A percentile compares a stretch with the other conserved stretches of the same genome.
Conservation (phyloP, 352 stramenopile genomes). For the Pythium rishiriense region DNA sequence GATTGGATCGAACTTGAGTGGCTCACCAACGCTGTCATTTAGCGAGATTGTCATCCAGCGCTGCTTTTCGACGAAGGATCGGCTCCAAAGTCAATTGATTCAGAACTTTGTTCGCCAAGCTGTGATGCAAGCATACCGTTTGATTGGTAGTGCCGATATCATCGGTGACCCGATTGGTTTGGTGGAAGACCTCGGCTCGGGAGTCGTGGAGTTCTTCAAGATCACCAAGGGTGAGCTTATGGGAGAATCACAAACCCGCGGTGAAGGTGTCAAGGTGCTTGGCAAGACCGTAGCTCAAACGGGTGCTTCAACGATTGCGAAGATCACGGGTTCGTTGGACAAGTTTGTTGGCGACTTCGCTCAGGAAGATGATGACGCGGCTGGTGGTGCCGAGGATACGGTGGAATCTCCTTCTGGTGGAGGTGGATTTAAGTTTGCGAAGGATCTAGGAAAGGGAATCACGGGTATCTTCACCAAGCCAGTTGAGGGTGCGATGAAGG, state of each 20-base stretch:
- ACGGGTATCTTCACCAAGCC: conserved; percentile 87
- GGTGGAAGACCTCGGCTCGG: conserved; percentile 84
- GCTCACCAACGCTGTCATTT: conserved; percentile 81
- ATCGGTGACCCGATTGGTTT: conserved; percentile 87
- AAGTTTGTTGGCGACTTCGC: conserved; percentile 83
- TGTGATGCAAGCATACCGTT: conserved; percentile 81
- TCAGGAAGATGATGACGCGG: conserved; percentile 40
- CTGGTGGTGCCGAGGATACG: conserved; percentile 24
- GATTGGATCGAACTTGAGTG: conserved; percentile 83
- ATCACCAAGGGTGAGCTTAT: conserved; percentile 86
- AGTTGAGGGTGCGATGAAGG: conserved; percentile 79
- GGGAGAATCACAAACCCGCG: conserved; percentile 80
- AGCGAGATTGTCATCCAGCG: conserved; percentile 83
- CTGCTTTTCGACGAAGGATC: conserved; percentile 82
- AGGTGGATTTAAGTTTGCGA: conserved; percentile 70
- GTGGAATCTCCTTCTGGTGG: conserved; percentile 43
- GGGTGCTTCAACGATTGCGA: conserved; percentile 69
- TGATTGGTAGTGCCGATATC: conserved; percentile 84
- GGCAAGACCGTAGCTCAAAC: conserved; percentile 85
- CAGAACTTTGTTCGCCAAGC: conserved; percentile 84
- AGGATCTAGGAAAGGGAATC: conserved; percentile 82
- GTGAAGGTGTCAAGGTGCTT: conserved; percentile 84
- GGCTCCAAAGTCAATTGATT: conserved; percentile 75
- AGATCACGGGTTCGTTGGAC: conserved; percentile 86
- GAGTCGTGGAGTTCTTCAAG: conserved; percentile 85